Base-by-base conservation (phyloP, 75 land plant species). In the Larix kaempferi region DNA sequence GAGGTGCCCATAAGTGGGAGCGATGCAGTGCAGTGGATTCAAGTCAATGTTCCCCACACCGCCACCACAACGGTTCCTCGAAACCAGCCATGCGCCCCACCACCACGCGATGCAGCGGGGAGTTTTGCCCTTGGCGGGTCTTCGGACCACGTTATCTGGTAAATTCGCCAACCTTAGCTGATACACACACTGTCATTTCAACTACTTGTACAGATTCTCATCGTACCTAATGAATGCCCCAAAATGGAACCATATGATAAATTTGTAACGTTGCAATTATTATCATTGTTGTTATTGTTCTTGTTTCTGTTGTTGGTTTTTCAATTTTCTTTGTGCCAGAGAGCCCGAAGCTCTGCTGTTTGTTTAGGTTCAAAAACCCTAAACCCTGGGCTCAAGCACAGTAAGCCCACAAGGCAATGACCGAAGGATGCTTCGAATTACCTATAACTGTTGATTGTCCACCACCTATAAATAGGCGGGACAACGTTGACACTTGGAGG, bases 1-100 rank as follows among this genome's bases (percentile, higher is more conserved):
- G 91, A 89, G 66, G 89, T 87, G 41, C 87, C 91, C 4, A 33
- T 89, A 74, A 39, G 61, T 35, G 77, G 79, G 33, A 80, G 80
- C 72, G 91, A 84, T 75, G 66, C 74, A 22, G 14, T 87, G 19
- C 59, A 78, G 33, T 89, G 84, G 89, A 35, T 78, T 71, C 77
- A 82, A 21, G 61, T 89, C 52, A 80, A 84, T 33, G 80, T 89
- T 61, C 89, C 91, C 37, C 78, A 77, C 6, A 73, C 79, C 14
- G 26, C 67, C 29, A 49, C 66, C 17, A 27, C 75, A 2, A n/a
- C 55, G 10, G 14, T 76, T 27, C 6, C 56, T 44, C 62, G 78
- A 35, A 7, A 23, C 21, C 33, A 54, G 44, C 55, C 54, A 19
- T 58, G 72, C 81, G 22, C 77, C 79, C 39, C 76, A 49, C 12